These are phyloP conservation scores for Pythium folliculosum DNA, from an alignment of 352 stramenopile species.

Conservation along the genomic window DNA sequence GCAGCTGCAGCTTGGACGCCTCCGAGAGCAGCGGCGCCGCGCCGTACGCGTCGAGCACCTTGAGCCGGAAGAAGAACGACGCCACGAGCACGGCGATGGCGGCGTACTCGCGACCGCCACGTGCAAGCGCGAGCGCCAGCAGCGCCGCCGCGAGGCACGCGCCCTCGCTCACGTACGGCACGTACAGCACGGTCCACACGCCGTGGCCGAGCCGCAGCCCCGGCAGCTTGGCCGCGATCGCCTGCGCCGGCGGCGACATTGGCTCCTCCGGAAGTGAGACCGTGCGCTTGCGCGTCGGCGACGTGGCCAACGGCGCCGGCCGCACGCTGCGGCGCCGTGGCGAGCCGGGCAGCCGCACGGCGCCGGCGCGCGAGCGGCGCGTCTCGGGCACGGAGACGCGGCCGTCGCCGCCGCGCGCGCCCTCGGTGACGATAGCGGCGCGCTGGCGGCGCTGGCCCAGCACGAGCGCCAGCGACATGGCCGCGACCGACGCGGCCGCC, in stretches of 20 bases:
- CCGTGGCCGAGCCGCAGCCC: constrained; percentile 37
- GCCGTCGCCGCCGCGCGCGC: neutral
- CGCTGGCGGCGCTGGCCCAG: constrained; percentile 28
- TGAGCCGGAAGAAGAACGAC: constrained; percentile 43
- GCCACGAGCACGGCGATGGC: constrained; percentile 32
- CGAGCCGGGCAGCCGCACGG: constrained; percentile 16
- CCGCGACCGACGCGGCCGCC: constrained; percentile 28
- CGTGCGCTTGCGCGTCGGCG: neutral
- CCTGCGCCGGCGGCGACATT: neutral
- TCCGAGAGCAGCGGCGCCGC: constrained; percentile 33
- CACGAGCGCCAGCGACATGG: constrained; percentile 41
- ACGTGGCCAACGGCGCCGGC: neutral
- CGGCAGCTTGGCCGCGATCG: neutral
- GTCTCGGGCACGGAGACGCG: neutral
- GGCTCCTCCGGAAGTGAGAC: neutral
- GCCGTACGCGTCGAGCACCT: constrained; percentile 36
- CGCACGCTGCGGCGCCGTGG: constrained; percentile 9
- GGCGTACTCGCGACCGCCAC: constrained; percentile 19
- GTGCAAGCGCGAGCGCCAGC: constrained; percentile 29
- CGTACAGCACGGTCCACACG: constrained; percentile 33
- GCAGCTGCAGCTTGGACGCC: constrained; percentile 39
- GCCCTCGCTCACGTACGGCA: constrained; percentile 36
- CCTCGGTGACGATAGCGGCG: constrained; percentile 3
- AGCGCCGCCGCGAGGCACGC: constrained; percentile 34
- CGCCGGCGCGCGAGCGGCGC: constrained; percentile 19